Percentiles rank a stretch among this genome's conserved stretches.
Conservation (phyloP, 345 rosid genomes). For the Gossypium ekmanianum region DNA sequence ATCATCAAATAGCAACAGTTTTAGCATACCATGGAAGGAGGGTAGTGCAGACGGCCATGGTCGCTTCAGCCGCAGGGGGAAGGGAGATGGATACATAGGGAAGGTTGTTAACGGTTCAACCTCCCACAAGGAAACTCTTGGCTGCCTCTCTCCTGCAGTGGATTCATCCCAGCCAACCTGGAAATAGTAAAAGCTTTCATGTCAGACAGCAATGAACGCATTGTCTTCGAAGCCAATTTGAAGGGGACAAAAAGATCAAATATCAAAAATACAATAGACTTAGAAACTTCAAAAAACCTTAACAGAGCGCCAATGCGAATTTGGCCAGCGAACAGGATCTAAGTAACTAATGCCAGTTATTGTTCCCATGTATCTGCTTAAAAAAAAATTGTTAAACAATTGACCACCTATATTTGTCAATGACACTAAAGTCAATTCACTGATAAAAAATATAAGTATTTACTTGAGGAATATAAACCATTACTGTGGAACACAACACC, state of each 20-base stretch:
- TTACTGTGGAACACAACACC: background rate
- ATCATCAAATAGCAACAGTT: background rate
- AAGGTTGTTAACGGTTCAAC: slow-evolving; percentile 96
- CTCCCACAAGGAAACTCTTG: slow-evolving; percentile 96
- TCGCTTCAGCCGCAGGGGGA: slow-evolving; percentile 86
- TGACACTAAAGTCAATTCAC: background rate
- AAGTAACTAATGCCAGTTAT: slow-evolving; percentile 68
- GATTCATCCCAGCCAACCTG: slow-evolving; percentile 99
- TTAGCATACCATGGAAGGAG: slow-evolving; percentile 56
- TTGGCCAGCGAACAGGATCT: slow-evolving; percentile 65
- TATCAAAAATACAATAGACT: background rate
- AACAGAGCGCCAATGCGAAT: slow-evolving; percentile 72
- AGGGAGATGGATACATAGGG: slow-evolving; percentile 95
- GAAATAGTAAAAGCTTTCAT: background rate
- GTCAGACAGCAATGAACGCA: background rate
- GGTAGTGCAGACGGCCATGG: slow-evolving; percentile 91
- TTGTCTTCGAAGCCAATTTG: background rate
- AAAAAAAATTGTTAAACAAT: slow-evolving; percentile 10
- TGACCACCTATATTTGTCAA: background rate
- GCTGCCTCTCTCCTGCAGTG: slow-evolving; percentile 96
- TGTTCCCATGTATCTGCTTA: slow-evolving; percentile 60
- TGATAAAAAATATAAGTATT: background rate
- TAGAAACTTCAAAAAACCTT: slow-evolving; percentile 32
- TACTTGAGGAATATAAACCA: background rate
- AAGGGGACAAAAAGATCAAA: background rate